Evolutionary conservation across 2,329 filamentous ascomycete genomes (phyloP).

Genomic region (Cladosporium velox): DNA sequence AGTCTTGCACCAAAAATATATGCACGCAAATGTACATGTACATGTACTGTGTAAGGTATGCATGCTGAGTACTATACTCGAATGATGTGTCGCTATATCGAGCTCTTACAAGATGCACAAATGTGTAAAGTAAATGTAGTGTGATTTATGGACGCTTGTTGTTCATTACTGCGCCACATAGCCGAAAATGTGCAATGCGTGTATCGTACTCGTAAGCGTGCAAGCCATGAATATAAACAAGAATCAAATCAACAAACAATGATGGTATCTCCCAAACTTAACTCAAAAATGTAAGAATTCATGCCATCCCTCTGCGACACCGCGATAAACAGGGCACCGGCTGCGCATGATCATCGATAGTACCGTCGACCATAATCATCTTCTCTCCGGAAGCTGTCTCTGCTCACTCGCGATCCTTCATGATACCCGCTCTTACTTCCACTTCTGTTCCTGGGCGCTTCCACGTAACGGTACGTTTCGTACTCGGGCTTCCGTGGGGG

Average conservation of each 20-base stretch:
- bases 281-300: background rate
- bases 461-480: slow-evolving; percentile 51
- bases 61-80: background rate
- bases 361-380: slow-evolving; percentile 26
- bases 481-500: slow-evolving; percentile 38
- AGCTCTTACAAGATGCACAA: background rate
- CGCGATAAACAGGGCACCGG: background rate
- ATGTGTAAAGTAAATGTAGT: background rate
- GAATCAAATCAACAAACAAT: background rate
- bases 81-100: background rate
- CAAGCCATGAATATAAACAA: background rate
- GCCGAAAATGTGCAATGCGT: background rate
- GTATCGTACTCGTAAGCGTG: background rate
- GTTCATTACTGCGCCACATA: background rate
- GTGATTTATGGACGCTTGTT: background rate
- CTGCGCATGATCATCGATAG: slow-evolving; percentile 2
- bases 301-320: background rate
- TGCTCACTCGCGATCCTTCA: slow-evolving; percentile 29
- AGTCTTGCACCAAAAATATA: background rate
- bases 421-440: slow-evolving; percentile 32
- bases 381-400: slow-evolving; percentile 28
- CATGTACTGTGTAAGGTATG: background rate
- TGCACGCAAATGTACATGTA: background rate
- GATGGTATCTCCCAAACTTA: background rate
- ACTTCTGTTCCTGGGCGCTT: slow-evolving; percentile 36